Percentiles rank a stretch among this genome's conserved stretches.
Conservation (phyloP, 2,329 filamentous ascomycete genomes). For the Apiospora arundinis region DNA sequence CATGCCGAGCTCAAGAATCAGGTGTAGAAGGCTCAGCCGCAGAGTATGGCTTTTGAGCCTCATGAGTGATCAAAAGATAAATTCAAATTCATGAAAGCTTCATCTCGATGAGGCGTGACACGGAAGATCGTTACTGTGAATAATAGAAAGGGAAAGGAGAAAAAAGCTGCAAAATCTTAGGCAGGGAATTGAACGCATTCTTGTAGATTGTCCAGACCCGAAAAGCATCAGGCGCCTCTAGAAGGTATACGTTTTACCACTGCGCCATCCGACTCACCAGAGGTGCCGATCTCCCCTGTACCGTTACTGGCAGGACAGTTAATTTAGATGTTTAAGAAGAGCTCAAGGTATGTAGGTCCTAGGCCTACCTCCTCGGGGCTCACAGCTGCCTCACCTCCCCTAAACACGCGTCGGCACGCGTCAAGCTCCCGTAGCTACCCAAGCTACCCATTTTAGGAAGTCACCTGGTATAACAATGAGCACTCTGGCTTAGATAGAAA, state of each 20-base stretch:
- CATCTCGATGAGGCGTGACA: neutral
- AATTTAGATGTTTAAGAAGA: slow-evolving; percentile 9
- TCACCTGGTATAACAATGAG: neutral
- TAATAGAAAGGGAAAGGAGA: neutral
- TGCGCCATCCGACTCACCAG: neutral
- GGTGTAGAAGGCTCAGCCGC: neutral
- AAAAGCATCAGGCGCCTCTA: neutral
- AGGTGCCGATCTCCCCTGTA: neutral
- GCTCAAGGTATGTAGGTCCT: neutral
- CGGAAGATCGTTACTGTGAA: neutral
- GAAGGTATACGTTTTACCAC: neutral
- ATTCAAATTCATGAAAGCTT: neutral
- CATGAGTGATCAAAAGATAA: neutral
- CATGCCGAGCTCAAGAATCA: neutral
- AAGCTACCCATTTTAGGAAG: neutral
- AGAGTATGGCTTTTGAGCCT: neutral
- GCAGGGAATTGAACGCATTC: neutral
- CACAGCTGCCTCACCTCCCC: neutral
- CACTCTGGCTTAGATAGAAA: neutral
- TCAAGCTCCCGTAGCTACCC: neutral
- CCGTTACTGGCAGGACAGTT: neutral
- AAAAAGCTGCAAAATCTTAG: neutral
- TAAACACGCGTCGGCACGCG: neutral
- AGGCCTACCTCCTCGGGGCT: slow-evolving; percentile 1
- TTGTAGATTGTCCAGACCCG: neutral